phyloP scores from a whole-genome alignment of 768 basidiomycete genomes.

The Calocera cornea region DNA sequence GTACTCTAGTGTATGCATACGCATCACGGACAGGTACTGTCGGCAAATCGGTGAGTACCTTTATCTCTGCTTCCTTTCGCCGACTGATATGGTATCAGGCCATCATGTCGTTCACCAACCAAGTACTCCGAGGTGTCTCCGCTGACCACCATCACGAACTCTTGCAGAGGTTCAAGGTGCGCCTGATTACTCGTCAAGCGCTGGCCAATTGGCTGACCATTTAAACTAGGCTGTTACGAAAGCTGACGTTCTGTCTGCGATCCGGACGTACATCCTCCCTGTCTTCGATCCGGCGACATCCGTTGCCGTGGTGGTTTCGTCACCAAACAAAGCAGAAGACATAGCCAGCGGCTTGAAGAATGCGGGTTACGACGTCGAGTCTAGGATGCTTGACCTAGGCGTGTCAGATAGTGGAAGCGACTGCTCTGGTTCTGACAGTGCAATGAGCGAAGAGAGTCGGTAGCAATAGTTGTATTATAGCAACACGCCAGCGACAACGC shows the following conservation, averaged over 20 bases:
- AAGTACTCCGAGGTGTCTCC: constrained; percentile 74
- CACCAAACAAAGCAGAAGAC: constrained; percentile 63
- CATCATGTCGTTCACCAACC: constrained; percentile 70
- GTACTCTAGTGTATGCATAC: constrained; percentile 74
- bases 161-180: constrained; percentile 51
- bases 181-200: neutral
- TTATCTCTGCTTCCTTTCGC: neutral
- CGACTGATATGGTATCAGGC: constrained; percentile 37
- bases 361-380: constrained; percentile 70
- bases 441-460: neutral
- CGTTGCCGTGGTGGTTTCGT: constrained; percentile 67
- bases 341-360: constrained; percentile 48
- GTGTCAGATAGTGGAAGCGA: constrained; percentile 23
- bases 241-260: constrained; percentile 53
- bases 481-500: neutral
- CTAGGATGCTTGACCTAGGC: constrained; percentile 50
- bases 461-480: neutral
- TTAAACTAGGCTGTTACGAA: constrained; percentile 48
- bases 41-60: constrained; percentile 61
- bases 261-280: constrained; percentile 67
- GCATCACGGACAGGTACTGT: constrained; percentile 72
- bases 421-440: neutral
- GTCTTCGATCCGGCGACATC: constrained; percentile 68
- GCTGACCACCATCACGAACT: constrained; percentile 61
- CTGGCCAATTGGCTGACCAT: neutral